Evolutionary conservation across 768 basidiomycete genomes (phyloP).

Genomic region (Suillus plorans): DNA sequence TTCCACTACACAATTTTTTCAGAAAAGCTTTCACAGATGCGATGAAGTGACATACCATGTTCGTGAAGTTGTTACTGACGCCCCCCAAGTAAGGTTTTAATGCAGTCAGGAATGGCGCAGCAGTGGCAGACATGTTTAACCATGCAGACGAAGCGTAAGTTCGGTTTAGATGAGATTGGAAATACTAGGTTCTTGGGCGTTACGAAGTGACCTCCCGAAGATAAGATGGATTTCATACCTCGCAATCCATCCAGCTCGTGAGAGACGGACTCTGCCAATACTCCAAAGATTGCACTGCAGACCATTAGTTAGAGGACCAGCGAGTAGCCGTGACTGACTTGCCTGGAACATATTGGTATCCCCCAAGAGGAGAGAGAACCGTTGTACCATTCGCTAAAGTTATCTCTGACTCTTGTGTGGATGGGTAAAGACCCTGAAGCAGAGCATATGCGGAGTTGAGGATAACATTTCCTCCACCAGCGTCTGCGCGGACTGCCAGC

Average conservation of each 20-base stretch:
- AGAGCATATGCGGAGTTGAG: conserved; percentile 6
- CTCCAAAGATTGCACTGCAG: conserved; percentile 63
- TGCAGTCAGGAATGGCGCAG: conserved; percentile 63
- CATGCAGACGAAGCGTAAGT: conserved; percentile 21
- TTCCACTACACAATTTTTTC: conserved; percentile 56
- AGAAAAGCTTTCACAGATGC: conserved; percentile 9
- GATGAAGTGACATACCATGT: conserved; percentile 50
- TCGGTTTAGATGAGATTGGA: conserved; percentile 23
- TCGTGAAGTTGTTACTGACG: conserved; percentile 59
- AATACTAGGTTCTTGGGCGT: conserved; percentile 20
- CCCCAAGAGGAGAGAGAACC: conserved; percentile 14
- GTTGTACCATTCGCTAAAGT: conserved; percentile 17
- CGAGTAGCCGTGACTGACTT: conserved; percentile 16
- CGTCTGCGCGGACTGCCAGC: background rate
- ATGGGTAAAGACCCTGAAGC: conserved; percentile 16
- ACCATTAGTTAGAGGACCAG: conserved; percentile 61
- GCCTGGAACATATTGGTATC: conserved; percentile 20
- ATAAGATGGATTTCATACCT: conserved; percentile 26
- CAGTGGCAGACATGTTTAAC: conserved; percentile 52
- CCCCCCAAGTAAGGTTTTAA: conserved; percentile 70
- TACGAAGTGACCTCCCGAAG: background rate
- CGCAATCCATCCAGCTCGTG: conserved; percentile 74
- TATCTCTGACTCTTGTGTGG: conserved; percentile 15
- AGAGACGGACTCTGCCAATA: conserved; percentile 56
- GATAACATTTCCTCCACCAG: background rate